Evolutionary conservation across 2,329 filamentous ascomycete species (phyloP).

Genomic region (Fusarium temperatum): DNA sequence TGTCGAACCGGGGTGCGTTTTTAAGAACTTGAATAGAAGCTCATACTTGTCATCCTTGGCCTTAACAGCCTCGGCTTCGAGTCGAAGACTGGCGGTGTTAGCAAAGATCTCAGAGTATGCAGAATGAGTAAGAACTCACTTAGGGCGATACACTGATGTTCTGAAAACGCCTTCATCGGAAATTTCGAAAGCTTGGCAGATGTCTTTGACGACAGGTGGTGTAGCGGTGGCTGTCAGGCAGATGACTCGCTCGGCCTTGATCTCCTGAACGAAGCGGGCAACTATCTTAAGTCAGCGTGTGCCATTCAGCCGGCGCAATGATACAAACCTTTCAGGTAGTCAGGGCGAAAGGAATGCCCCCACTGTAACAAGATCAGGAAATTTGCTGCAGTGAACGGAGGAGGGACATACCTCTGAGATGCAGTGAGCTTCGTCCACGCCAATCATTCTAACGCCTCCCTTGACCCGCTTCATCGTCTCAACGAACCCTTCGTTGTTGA

Average conservation of each 20-base stretch:
- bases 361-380: conserved; percentile 45
- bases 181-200: conserved; percentile 63
- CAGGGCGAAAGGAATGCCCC: conserved; percentile 60
- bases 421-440: conserved; percentile 67
- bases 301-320: background rate
- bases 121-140: conserved; percentile 41
- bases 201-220: conserved; percentile 62
- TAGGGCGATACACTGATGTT: conserved; percentile 67
- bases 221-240: conserved; percentile 70
- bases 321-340: conserved; percentile 58
- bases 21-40: conserved; percentile 58
- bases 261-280: conserved; percentile 63
- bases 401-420: conserved; percentile 52
- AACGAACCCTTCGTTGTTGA: conserved; percentile 70
- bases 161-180: conserved; percentile 59
- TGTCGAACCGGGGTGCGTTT: conserved; percentile 60
- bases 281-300: conserved; percentile 44
- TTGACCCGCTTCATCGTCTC: conserved; percentile 62
- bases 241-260: conserved; percentile 65
- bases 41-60: conserved; percentile 56
- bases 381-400: fast-evolving
- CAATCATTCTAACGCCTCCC: conserved; percentile 65
- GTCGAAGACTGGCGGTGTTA: conserved; percentile 52
- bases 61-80: conserved; percentile 58
- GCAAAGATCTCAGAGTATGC: fast-evolving